These are phyloP conservation scores for Aspergillus texensis DNA, from an alignment of 2,329 filamentous ascomycete genomes.

Conservation along the genomic window DNA sequence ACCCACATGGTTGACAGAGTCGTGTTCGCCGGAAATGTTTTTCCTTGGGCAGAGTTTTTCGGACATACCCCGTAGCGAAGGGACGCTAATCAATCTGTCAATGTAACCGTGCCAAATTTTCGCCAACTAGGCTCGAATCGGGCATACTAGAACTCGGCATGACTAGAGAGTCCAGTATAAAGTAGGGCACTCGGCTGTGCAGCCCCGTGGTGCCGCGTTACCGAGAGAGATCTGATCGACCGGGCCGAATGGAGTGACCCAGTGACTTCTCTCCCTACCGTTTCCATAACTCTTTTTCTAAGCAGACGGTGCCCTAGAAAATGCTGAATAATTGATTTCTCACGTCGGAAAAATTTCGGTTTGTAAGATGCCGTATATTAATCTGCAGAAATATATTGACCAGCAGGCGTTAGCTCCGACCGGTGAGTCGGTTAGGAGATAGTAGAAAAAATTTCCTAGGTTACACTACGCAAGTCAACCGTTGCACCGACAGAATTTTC, in stretches of 20 bases:
- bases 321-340: not conserved
- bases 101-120: not conserved
- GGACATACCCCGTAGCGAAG: not conserved
- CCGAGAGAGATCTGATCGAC: conserved; percentile 17
- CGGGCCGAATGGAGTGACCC: conserved; percentile 17
- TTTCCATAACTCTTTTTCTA: not conserved
- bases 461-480: not conserved
- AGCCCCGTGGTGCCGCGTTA: conserved; percentile 11
- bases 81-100: not conserved
- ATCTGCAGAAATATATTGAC: not conserved
- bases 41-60: not conserved
- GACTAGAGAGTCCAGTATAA: not conserved
- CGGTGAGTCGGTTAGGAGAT: not conserved
- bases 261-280: conserved; percentile 1
- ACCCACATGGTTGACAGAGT: conserved; percentile 1
- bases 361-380: not conserved
- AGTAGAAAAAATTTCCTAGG: not conserved
- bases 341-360: not conserved
- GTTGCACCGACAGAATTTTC: conserved; percentile 9
- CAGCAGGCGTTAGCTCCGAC: not conserved
- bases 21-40: not conserved
- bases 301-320: not conserved
- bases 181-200: conserved; percentile 1
- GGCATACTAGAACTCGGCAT: not conserved
- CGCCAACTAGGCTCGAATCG: not conserved